phyloP scores from a whole-genome alignment of 2,329 filamentous ascomycete species.

The Calonectria montana region DNA sequence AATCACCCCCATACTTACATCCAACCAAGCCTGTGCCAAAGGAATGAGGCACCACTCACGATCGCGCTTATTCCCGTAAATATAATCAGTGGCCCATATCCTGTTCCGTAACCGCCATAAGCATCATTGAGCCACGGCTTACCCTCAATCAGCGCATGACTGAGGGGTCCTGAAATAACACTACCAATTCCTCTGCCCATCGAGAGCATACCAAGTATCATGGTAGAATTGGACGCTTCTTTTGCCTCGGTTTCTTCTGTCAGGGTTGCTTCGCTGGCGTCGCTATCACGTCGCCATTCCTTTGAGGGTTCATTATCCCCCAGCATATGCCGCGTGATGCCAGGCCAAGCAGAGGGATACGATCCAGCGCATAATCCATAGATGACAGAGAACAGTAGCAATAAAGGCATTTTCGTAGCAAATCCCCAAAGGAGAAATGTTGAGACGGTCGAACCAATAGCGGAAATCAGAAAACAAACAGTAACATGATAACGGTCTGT shows the following conservation, averaged over 20 bases:
- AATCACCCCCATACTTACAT: not conserved
- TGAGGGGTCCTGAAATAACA: not conserved
- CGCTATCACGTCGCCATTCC: not conserved
- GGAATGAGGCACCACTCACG: not conserved
- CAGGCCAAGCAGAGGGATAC: conserved; percentile 2
- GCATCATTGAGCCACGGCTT: not conserved
- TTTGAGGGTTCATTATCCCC: not conserved
- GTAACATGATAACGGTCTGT: not conserved
- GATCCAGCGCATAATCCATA: conserved; percentile 9
- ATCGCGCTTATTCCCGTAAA: not conserved
- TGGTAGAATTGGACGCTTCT: not conserved
- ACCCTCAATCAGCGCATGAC: not conserved
- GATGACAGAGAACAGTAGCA: not conserved
- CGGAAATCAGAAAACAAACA: not conserved
- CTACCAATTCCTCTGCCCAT: not conserved
- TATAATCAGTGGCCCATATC: conserved; percentile 4
- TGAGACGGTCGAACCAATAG: not conserved
- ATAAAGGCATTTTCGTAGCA: not conserved
- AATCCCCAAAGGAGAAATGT: conserved; percentile 10
- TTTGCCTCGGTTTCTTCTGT: not conserved
- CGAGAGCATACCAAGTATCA: not conserved
- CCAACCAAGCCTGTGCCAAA: conserved; percentile 3
- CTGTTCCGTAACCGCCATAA: conserved; percentile 6
- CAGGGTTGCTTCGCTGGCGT: not conserved
- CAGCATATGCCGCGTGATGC: not conserved